phyloP scores from a whole-genome alignment of 2,329 filamentous ascomycete genomes.

The Lachnellula occidentalis region DNA sequence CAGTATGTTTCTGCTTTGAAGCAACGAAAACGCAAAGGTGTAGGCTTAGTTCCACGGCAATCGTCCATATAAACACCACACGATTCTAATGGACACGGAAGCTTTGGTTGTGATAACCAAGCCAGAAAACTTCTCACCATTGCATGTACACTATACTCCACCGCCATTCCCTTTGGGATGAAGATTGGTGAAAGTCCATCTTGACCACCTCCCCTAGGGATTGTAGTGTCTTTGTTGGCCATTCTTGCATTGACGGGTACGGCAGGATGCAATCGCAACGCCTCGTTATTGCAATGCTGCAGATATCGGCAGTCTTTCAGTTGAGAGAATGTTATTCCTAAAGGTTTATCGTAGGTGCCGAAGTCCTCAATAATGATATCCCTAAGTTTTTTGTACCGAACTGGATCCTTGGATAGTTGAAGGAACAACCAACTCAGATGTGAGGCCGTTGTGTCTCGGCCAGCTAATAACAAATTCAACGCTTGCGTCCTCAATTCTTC shows the following conservation, averaged over 20 bases:
- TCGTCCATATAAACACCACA: no score
- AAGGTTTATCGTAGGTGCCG: constrained; percentile 29
- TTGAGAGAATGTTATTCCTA: constrained; percentile 23
- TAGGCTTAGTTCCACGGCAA: no score
- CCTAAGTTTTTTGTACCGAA: constrained; percentile 39
- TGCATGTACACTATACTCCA: constrained; percentile 29
- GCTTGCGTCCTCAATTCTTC: constrained; percentile 45
- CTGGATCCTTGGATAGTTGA: constrained; percentile 37
- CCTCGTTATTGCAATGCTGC: constrained; percentile 30
- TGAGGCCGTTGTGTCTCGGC: constrained; percentile 52
- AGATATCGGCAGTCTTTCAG: constrained; percentile 29
- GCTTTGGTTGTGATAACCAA: background rate
- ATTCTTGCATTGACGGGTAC: constrained; percentile 48
- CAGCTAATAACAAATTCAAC: constrained; percentile 50
- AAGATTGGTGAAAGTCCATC: constrained; percentile 32
- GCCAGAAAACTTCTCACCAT: constrained; percentile 13
- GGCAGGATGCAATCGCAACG: constrained; percentile 47
- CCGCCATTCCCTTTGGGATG: constrained; percentile 24
- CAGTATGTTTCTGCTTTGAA: no score
- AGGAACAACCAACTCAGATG: constrained; percentile 45
- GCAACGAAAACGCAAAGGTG: no score
- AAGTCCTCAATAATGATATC: constrained; percentile 34
- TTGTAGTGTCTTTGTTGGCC: constrained; percentile 40
- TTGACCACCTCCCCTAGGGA: constrained; percentile 33
- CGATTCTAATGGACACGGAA: no score